phyloP scores from a whole-genome alignment of 208 protist genomes.

The Trypanosoma avium region DNA sequence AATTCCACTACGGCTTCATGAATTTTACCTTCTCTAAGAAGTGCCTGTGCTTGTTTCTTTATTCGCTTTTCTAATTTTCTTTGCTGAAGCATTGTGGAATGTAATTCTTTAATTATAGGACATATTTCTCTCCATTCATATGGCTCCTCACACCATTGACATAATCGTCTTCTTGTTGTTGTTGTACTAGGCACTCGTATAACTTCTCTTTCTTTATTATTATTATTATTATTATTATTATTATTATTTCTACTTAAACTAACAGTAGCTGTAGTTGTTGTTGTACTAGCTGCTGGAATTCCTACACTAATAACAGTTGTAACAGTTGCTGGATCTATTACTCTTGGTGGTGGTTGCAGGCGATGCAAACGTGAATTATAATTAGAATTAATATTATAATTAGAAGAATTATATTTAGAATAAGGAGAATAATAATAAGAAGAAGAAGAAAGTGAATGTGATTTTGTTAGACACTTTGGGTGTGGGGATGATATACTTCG shows the following conservation, averaged over 20 bases:
- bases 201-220: neutral
- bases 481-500: too few relatives aligned
- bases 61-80: slow-evolving; percentile 44
- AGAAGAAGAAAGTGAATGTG: too few relatives aligned
- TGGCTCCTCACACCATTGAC: slow-evolving; percentile 36
- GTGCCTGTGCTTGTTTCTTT: slow-evolving; percentile 46
- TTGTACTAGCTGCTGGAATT: too few relatives aligned
- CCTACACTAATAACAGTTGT: too few relatives aligned
- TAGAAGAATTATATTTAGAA: too few relatives aligned
- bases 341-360: too few relatives aligned
- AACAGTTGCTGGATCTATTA: too few relatives aligned
- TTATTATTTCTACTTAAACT: neutral
- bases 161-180: neutral
- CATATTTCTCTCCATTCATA: slow-evolving; percentile 36
- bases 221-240: slow-evolving; percentile 7
- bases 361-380: too few relatives aligned
- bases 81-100: slow-evolving; percentile 34
- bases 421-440: too few relatives aligned
- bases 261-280: too few relatives aligned
- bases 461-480: too few relatives aligned
- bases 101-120: slow-evolving; percentile 24
- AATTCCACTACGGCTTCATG: slow-evolving; percentile 45
- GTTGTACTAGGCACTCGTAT: neutral
- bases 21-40: slow-evolving; percentile 40
- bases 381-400: too few relatives aligned